Conservation (phyloP, 2,329 filamentous ascomycete species). For the Trichoderma sp. region DNA sequence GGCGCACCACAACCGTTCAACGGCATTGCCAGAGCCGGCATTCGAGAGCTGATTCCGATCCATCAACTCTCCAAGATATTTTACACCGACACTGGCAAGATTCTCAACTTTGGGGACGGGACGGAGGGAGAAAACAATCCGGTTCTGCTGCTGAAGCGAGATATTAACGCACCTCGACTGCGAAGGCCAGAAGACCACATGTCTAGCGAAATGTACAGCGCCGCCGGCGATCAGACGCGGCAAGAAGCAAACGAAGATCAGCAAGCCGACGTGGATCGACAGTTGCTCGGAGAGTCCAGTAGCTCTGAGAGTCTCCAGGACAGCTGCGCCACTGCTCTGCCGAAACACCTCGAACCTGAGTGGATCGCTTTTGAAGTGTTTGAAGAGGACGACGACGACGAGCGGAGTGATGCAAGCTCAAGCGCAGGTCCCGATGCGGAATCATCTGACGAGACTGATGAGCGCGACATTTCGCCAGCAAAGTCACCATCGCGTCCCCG, state of each 20-base stretch:
- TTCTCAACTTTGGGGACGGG: slow-evolving; percentile 71
- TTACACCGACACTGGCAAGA: slow-evolving; percentile 87
- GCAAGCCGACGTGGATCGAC: slow-evolving; percentile 52
- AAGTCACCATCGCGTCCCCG: slow-evolving; percentile 29
- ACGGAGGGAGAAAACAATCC: slow-evolving; percentile 52
- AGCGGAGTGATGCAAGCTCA: slow-evolving; percentile 39
- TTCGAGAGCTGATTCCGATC: slow-evolving; percentile 57
- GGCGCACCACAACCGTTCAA: slow-evolving; percentile 44
- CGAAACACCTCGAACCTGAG: slow-evolving; percentile 77
- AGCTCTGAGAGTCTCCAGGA: background rate
- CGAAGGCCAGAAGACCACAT: slow-evolving; percentile 37
- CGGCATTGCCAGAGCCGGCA: slow-evolving; percentile 48
- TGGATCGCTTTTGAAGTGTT: slow-evolving; percentile 92
- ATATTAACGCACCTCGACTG: slow-evolving; percentile 48
- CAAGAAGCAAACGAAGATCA: slow-evolving; percentile 32
- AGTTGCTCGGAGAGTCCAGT: slow-evolving; percentile 40
- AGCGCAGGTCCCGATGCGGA: slow-evolving; percentile 48
- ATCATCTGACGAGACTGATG: slow-evolving; percentile 38
- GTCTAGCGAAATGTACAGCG: background rate
- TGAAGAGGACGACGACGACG: slow-evolving; percentile 56
- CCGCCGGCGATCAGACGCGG: background rate
- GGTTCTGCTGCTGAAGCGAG: slow-evolving; percentile 41
- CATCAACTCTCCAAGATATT: slow-evolving; percentile 81
- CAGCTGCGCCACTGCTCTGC: slow-evolving; percentile 48
- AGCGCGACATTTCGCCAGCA: slow-evolving; percentile 27